phyloP scores from a whole-genome alignment of 2,329 filamentous ascomycete species.

The Colletotrichum cereale region DNA sequence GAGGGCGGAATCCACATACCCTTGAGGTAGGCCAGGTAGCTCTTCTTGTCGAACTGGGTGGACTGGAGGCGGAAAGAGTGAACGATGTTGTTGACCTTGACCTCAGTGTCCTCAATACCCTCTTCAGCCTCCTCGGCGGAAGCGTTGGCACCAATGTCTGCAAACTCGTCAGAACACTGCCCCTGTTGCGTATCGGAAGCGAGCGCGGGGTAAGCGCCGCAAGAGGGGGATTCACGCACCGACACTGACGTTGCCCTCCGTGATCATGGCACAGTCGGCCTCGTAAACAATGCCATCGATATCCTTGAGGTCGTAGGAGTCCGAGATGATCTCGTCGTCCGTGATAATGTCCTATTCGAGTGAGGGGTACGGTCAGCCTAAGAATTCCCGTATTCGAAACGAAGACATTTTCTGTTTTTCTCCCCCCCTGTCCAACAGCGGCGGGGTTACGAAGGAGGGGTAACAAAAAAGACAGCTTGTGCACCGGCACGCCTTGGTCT shows the following conservation, averaged over 20 bases:
- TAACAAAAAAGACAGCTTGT: conserved; percentile 26
- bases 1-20: conserved; percentile 61
- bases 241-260: conserved; percentile 79
- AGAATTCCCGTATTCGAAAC: background rate
- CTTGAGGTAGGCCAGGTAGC: conserved; percentile 87
- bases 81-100: conserved; percentile 93
- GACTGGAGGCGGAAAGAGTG: conserved; percentile 89
- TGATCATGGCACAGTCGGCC: conserved; percentile 92
- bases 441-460: conserved; percentile 23
- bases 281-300: conserved; percentile 87
- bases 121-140: conserved; percentile 92
- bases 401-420: conserved; percentile 11
- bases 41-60: conserved; percentile 88
- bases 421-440: background rate
- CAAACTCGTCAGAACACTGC: conserved; percentile 19
- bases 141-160: conserved; percentile 94
- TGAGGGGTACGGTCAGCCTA: conserved; percentile 46
- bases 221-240: conserved; percentile 63
- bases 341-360: conserved; percentile 82
- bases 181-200: background rate
- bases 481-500: background rate
- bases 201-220: conserved; percentile 23
- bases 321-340: conserved; percentile 96
- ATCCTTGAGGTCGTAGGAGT: conserved; percentile 88
- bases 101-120: conserved; percentile 74